phyloP scores from a whole-genome alignment of 345 rosid species.

The Sonneratia caseolaris region DNA sequence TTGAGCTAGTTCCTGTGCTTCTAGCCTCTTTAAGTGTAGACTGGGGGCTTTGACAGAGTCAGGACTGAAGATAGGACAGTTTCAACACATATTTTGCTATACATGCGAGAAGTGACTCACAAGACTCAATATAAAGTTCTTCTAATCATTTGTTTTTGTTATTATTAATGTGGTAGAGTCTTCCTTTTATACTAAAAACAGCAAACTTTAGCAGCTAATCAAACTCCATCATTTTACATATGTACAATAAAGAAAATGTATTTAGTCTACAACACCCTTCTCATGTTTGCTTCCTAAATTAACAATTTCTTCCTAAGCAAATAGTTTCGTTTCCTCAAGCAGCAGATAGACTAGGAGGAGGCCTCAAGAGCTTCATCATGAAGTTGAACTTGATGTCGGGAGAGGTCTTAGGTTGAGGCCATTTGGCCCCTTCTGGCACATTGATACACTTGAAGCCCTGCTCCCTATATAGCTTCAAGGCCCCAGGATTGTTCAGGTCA shows the following conservation, averaged over 20 bases:
- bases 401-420: constrained; percentile 69
- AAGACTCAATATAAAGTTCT: too few relatives aligned
- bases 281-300: not conserved
- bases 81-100: too few relatives aligned
- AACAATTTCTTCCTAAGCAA: not conserved
- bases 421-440: constrained; percentile 73
- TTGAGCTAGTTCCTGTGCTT: too few relatives aligned
- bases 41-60: too few relatives aligned
- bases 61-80: too few relatives aligned
- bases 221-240: not conserved
- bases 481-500: constrained; percentile 61
- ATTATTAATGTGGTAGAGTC: too few relatives aligned
- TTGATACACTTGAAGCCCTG: constrained; percentile 63
- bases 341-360: not conserved
- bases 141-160: too few relatives aligned
- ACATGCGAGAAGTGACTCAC: too few relatives aligned
- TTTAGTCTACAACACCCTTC: not conserved
- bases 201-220: not conserved
- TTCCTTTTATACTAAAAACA: too few relatives aligned
- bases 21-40: too few relatives aligned
- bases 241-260: not conserved
- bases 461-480: constrained; percentile 59
- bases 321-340: not conserved
- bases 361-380: constrained; percentile 72
- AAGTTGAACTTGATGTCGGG: constrained; percentile 57